Evolutionary conservation across 345 rosid species (phyloP).

Genomic region (Camelina hispida): DNA sequence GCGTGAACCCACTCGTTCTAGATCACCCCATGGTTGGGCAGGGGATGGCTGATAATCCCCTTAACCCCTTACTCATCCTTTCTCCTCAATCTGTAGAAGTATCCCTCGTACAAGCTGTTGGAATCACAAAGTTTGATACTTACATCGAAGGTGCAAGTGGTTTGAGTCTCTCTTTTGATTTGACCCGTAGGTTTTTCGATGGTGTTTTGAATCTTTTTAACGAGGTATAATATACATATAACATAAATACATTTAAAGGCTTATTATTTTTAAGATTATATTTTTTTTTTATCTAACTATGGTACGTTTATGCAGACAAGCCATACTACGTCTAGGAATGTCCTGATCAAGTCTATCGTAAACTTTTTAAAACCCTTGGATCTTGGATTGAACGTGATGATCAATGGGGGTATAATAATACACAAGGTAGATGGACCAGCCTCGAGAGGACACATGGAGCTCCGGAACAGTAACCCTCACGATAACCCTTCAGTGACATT

Average conservation of each 20-base stretch:
- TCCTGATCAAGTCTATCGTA: constrained; percentile 18
- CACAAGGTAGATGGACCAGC: constrained; percentile 56
- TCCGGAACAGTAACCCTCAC: constrained; percentile 42
- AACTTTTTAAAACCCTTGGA: constrained; percentile 36
- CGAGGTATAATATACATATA: constrained; percentile 42
- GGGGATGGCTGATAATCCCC: constrained; percentile 73
- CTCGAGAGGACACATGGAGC: constrained; percentile 60
- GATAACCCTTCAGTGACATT: constrained; percentile 67
- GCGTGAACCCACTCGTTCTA: constrained; percentile 47
- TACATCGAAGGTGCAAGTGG: constrained; percentile 61
- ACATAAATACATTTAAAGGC: neutral
- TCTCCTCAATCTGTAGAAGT: constrained; percentile 56
- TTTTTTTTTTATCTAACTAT: neutral
- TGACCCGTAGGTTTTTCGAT: constrained; percentile 38
- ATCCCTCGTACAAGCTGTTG: constrained; percentile 60
- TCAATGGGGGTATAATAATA: constrained; percentile 47
- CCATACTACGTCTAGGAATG: neutral
- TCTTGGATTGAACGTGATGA: constrained; percentile 38
- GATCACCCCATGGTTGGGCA: constrained; percentile 68
- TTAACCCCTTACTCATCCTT: constrained; percentile 59
- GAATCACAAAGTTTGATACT: constrained; percentile 53
- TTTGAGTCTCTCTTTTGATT: constrained; percentile 41
- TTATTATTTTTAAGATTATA: neutral
- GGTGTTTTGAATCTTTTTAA: constrained; percentile 41
- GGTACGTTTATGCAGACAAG: neutral